Percentiles rank a stretch among this genome's conserved stretches.
phyloP scores from a whole-genome alignment of 1,139 yeast species.

The Magnusiomyces sp. region DNA sequence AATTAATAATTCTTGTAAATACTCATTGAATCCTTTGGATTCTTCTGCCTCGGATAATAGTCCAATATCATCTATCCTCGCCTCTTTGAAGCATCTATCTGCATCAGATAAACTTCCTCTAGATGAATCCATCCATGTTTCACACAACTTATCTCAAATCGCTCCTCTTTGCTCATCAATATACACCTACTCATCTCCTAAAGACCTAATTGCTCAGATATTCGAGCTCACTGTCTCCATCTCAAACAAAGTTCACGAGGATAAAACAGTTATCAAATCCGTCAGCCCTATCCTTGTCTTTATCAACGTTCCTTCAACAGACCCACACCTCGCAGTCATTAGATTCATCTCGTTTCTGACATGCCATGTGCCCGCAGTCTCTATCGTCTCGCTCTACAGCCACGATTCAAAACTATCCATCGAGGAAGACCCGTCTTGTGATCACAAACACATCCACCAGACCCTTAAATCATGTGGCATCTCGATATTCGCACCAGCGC shows the following conservation, averaged over 20 bases:
- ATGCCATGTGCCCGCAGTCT: conserved; percentile 9
- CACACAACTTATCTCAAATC: conserved; percentile 4
- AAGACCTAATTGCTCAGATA: background rate
- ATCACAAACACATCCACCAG: background rate
- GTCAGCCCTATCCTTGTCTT: too few relatives aligned
- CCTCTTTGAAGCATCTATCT: background rate
- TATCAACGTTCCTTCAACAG: background rate
- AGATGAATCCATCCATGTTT: background rate
- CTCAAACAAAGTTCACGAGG: too few relatives aligned
- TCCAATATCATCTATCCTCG: background rate
- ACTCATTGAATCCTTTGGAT: background rate
- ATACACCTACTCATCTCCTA: background rate
- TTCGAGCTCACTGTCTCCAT: background rate
- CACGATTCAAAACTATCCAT: too few relatives aligned
- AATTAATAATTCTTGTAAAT: conserved; percentile 4
- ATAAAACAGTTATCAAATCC: too few relatives aligned
- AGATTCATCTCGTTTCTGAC: conserved; percentile 10
- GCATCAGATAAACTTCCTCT: background rate
- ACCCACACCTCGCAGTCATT: conserved; percentile 7
- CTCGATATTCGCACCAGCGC: too few relatives aligned
- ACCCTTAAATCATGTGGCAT: conserved; percentile 2
- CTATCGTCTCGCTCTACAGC: too few relatives aligned
- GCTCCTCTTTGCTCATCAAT: conserved; percentile 2
- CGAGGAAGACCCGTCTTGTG: too few relatives aligned
- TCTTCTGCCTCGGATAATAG: background rate